Evolutionary conservation across 1,284 basidiomycete genomes (phyloP).

Genomic region (Lentinus polychrous): DNA sequence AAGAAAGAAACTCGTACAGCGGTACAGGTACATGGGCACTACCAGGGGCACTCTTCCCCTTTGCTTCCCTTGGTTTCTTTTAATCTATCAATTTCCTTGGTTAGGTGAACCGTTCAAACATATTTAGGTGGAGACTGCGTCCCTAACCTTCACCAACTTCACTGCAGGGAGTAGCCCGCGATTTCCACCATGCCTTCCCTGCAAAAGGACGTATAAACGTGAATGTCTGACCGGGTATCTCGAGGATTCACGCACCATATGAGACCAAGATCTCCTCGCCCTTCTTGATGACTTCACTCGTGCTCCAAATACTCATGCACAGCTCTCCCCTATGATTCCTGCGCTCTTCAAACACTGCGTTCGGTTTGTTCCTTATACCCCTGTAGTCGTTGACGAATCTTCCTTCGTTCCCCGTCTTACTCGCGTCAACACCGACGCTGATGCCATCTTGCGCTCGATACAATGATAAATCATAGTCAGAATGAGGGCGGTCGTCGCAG

Average conservation of each 20-base stretch:
- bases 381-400: slow-evolving; percentile 87
- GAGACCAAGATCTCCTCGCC: slow-evolving; percentile 85
- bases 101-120: too few relatives aligned
- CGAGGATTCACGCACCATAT: slow-evolving; percentile 62
- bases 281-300: slow-evolving; percentile 56
- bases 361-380: slow-evolving; percentile 60
- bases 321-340: slow-evolving; percentile 54
- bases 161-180: not conserved
- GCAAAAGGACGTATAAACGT: not conserved
- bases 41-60: too few relatives aligned
- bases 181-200: slow-evolving; percentile 5
- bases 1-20: too few relatives aligned
- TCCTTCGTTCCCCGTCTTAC: slow-evolving; percentile 73
- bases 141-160: too few relatives aligned
- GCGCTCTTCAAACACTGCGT: slow-evolving; percentile 67
- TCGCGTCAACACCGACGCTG: slow-evolving; percentile 70
- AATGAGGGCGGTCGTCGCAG: slow-evolving; percentile 58
- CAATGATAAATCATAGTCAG: slow-evolving; percentile 85
- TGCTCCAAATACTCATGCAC: slow-evolving; percentile 72
- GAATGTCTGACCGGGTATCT: slow-evolving; percentile 70
- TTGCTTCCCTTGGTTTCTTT: too few relatives aligned
- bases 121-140: too few relatives aligned
- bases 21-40: too few relatives aligned
- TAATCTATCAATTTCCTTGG: too few relatives aligned
- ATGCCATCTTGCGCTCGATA: slow-evolving; percentile 48